phyloP scores from a whole-genome alignment of 208 protist species.

The Acanthamoeba culbertsoni region DNA sequence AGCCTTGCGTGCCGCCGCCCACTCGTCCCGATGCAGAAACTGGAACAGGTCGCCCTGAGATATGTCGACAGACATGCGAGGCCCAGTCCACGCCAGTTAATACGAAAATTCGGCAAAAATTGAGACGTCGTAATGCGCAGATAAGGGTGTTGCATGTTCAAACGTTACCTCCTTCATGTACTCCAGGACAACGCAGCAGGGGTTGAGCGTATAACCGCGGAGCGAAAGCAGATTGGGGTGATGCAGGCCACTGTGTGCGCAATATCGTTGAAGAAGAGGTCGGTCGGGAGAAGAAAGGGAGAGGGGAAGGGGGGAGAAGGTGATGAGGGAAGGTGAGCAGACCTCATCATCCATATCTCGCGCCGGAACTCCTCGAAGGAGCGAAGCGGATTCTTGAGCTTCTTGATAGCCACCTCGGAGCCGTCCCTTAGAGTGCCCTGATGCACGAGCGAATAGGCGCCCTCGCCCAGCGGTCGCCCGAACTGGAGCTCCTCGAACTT shows the following conservation, averaged over 20 bases:
- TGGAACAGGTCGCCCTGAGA: neutral
- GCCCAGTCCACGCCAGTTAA: too few species aligned
- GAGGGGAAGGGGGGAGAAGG: too few species aligned
- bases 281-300: too few species aligned
- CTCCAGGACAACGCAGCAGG: neutral
- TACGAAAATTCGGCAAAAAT: neutral
- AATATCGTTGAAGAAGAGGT: too few species aligned
- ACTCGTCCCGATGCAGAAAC: neutral
- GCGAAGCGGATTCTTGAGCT: conserved; percentile 12
- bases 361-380: conserved; percentile 47
- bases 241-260: conserved; percentile 35
- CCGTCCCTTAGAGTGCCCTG: neutral
- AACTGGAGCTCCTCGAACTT: conserved; percentile 9
- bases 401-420: conserved; percentile 46
- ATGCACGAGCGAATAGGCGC: neutral
- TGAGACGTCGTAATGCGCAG: neutral
- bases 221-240: conserved; percentile 45
- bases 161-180: neutral
- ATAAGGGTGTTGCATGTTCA: too few species aligned
- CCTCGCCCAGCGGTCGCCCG: neutral
- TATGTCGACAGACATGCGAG: neutral
- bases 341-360: conserved; percentile 58
- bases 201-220: neutral
- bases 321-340: neutral
- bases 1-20: neutral